These are phyloP conservation scores for Conticribra guillardii DNA, from an alignment of 108 stramenopile species.

Conservation along the genomic window DNA sequence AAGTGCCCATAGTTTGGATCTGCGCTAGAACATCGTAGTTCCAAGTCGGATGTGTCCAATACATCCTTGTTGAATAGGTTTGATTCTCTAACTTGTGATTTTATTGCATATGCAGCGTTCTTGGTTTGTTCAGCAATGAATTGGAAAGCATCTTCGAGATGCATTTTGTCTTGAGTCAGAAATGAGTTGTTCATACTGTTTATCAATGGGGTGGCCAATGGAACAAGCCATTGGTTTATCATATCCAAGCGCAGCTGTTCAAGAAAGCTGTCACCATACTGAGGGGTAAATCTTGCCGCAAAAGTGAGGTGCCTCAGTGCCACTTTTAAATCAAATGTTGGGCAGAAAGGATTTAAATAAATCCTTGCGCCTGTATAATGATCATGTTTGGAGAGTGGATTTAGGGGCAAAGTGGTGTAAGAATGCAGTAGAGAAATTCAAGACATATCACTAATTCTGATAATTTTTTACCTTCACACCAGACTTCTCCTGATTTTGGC, in stretches of 20 bases:
- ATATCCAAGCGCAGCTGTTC: conserved; percentile 80
- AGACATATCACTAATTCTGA: too few relatives aligned
- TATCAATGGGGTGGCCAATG: conserved; percentile 56
- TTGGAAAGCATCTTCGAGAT: conserved; percentile 24
- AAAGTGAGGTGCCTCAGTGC: conserved; percentile 87
- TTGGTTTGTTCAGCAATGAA: conserved; percentile 32
- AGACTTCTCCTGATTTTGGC: conserved; percentile 98
- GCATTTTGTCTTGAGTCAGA: conserved; percentile 24
- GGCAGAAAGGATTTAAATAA: conserved; percentile 83
- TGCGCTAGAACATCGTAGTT: conserved; percentile 90
- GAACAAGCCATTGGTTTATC: conserved; percentile 70
- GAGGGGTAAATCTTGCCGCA: conserved; percentile 97
- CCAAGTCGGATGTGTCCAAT: conserved; percentile 73
- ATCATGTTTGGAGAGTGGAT: too few relatives aligned
- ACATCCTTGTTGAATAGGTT: conserved; percentile 27
- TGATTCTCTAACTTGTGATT: conserved; percentile 32
- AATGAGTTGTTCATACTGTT: conserved; percentile 35
- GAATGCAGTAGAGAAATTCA: too few relatives aligned
- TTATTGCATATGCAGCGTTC: conserved; percentile 41
- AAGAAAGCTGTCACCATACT: conserved; percentile 96
- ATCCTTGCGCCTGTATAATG: conserved; percentile 66
- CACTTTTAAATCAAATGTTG: conserved; percentile 79
- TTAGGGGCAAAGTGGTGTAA: too few relatives aligned
- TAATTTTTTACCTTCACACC: conserved; percentile 89
- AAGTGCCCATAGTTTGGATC: conserved; percentile 97